Evolutionary conservation across 2,329 filamentous ascomycete genomes (phyloP), one percentile per base, ranked within the genome.

Genomic region (Colletotrichum paranaense): DNA sequence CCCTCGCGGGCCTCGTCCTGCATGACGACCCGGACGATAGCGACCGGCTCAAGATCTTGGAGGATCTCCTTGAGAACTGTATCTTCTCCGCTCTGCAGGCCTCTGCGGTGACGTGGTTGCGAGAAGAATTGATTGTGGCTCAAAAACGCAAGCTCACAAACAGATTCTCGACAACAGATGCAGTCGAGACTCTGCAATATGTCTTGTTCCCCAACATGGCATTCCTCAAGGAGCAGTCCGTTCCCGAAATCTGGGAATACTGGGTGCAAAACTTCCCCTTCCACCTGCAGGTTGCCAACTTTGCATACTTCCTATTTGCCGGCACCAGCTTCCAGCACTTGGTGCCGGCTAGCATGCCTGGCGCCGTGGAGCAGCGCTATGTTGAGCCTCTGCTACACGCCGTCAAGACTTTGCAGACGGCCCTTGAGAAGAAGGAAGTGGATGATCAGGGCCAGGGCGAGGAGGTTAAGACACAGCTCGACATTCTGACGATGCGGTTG

Each of bases 31-130:
- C 91, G 0, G 86, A 90, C 30, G 89, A 91, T 72, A 85, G 88
- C 3, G 86, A 89, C 77, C 86, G 90, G 5, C 82, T 93, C 19
- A 85, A 86, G 32, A 92, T 93, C 75, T 85, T 93, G 9, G 88
- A 91, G 65, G 91, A 93, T 77, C 85, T 92, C 14, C 81, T 93
- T 14, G 90, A 92, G 80, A 91, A 92, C 78, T 92, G 91, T 83
- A 87, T 89, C 76, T 92, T 91, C 76, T 86, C 90, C 2, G 85
- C 88, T 0, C 84, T 93, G 49, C 91, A 92, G 78, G 91, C 89
- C 9, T 90, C 89, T 55, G 91, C 90, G 0, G 86, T 92, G 5
- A 86, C 86, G 4, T 93, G 91, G 91, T 81, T 92, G 42, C 88
- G 90, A 67, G 91, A 92, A 76, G 91, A 92, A 78, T 82, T 92